phyloP scores from a whole-genome alignment of 257 asterid species.

The Forsythia suspensa region DNA sequence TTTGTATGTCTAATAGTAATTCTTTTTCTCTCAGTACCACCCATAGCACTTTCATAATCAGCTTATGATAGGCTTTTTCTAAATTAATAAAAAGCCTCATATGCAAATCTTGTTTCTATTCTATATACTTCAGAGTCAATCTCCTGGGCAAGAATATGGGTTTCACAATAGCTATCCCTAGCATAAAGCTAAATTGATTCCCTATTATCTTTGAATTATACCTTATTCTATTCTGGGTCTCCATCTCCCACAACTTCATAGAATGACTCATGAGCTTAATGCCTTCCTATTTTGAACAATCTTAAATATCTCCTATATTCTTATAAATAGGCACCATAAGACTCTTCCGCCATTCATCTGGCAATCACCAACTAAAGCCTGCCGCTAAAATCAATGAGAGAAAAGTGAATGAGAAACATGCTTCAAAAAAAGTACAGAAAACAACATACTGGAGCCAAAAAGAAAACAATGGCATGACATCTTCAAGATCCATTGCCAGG shows the following conservation, averaged over 20 bases:
- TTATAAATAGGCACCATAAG: neutral
- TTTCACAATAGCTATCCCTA: neutral
- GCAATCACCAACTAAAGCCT: neutral
- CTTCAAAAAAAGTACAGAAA: constrained; percentile 12
- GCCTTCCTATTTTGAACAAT: neutral
- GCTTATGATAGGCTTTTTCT: neutral
- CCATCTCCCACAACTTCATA: neutral
- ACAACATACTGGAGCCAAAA: constrained; percentile 87
- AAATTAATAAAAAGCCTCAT: neutral
- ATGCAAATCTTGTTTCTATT: neutral
- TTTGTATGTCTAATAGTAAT: neutral
- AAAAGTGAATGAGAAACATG: constrained; percentile 16
- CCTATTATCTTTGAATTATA: neutral
- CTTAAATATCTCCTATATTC: neutral
- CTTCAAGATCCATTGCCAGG: constrained; percentile 83
- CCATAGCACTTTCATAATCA: neutral
- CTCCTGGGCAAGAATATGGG: neutral
- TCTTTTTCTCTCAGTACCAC: neutral
- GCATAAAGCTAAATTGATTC: neutral
- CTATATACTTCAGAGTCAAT: neutral
- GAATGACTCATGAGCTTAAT: neutral
- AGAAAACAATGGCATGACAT: constrained; percentile 93
- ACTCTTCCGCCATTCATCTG: neutral
- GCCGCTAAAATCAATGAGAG: neutral
- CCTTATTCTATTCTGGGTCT: neutral